Conservation (phyloP, 495 filamentous ascomycete species). For the Podospora anserina region DNA sequence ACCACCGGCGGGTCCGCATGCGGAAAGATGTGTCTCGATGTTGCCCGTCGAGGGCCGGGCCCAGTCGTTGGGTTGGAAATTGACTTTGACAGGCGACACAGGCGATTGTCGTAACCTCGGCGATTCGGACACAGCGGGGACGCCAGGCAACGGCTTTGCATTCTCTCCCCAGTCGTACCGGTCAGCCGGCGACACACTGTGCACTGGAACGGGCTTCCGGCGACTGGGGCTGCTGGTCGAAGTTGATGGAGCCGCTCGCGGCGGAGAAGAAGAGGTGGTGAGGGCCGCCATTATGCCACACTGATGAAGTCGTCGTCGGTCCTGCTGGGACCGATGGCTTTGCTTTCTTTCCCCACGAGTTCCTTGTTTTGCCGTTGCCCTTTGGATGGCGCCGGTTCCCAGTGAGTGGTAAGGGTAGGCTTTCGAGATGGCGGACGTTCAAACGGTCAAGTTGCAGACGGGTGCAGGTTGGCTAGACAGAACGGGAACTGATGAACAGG, state of each 20-base stretch:
- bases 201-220: slow-evolving; percentile 41
- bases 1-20: slow-evolving; percentile 15
- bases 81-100: slow-evolving; percentile 41
- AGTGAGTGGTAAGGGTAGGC: not conserved
- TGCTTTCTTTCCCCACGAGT: not conserved
- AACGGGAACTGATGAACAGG: too few relatives aligned
- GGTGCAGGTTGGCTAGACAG: not conserved
- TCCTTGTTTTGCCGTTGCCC: not conserved
- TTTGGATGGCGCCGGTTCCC: slow-evolving; percentile 1
- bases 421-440: slow-evolving; percentile 2
- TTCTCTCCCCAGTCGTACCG: slow-evolving; percentile 38
- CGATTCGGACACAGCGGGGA: slow-evolving; percentile 29
- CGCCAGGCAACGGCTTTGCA: slow-evolving; percentile 33
- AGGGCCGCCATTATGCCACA: slow-evolving; percentile 47
- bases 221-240: slow-evolving; percentile 37
- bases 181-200: slow-evolving; percentile 32
- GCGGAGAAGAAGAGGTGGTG: slow-evolving; percentile 32
- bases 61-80: slow-evolving; percentile 44
- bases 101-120: slow-evolving; percentile 39
- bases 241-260: slow-evolving; percentile 33
- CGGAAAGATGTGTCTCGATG: slow-evolving; percentile 35
- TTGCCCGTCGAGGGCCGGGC: slow-evolving; percentile 40
- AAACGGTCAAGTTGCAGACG: slow-evolving; percentile 7
- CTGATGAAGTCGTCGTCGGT: slow-evolving; percentile 2
- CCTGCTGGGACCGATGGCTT: slow-evolving; percentile 1